Evolutionary conservation across 805 yeast species (phyloP).

Genomic region (Debaryomyces hansenii): DNA sequence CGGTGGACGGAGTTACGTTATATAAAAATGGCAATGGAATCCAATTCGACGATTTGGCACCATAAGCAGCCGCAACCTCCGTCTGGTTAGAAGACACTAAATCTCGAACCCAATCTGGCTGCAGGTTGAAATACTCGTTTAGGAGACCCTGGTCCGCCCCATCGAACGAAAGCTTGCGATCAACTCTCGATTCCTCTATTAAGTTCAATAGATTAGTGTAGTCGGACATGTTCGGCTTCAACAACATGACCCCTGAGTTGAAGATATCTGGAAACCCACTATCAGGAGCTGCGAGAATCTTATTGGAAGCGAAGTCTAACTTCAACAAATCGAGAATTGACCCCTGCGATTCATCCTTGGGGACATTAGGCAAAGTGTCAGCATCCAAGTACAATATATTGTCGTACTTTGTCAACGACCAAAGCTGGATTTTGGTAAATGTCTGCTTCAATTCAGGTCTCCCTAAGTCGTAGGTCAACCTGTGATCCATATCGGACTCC

Average conservation of each 20-base stretch:
- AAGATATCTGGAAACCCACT: constrained; percentile 92
- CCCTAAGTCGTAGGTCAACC: constrained; percentile 34
- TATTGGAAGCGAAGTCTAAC: constrained; percentile 18
- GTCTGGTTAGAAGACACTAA: not conserved
- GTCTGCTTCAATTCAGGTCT: constrained; percentile 56
- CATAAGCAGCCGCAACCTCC: not conserved
- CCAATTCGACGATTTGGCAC: constrained; percentile 48
- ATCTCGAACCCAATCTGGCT: constrained; percentile 40
- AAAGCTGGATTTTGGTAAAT: constrained; percentile 55
- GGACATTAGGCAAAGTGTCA: constrained; percentile 54
- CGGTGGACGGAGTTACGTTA: constrained; percentile 71
- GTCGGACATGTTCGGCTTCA: constrained; percentile 50
- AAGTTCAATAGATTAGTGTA: constrained; percentile 41
- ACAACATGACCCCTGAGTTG: constrained; percentile 73
- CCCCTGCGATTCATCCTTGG: constrained; percentile 14
- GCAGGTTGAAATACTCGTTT: constrained; percentile 64
- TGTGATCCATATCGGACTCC: constrained; percentile 22
- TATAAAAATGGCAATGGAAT: constrained; percentile 71
- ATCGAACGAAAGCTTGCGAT: constrained; percentile 52
- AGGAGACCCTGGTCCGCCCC: constrained; percentile 93
- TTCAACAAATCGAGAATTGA: constrained; percentile 30
- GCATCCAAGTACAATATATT: constrained; percentile 62
- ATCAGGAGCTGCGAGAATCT: constrained; percentile 66
- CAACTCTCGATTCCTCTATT: constrained; percentile 14
- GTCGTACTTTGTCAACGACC: constrained; percentile 48